Base-by-base conservation (phyloP, 2,329 filamentous ascomycete genomes). In the Trichothecium sympodiale region DNA sequence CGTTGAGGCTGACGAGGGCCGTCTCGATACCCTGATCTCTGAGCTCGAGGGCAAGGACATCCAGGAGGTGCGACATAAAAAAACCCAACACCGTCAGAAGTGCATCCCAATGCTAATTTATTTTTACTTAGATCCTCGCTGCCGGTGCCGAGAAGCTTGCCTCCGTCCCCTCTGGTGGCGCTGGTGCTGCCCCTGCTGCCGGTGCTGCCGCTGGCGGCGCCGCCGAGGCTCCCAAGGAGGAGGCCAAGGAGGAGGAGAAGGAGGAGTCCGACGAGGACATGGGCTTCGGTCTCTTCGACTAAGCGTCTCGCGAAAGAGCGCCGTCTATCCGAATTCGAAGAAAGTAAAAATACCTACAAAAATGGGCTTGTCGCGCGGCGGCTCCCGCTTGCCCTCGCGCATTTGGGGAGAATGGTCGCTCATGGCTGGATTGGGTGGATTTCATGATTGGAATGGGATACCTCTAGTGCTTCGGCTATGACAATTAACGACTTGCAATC, bases 31-130 rank as follows among this genome's bases (percentile, higher is more conserved):
- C 65, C 83, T 98, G 65, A 67, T 98, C 64, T 73, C 77, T 51
- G 91, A 98, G 82, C 83, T 94, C 49, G 59, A 88, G 65, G 86
- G 77, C 80, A 93, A 94, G 74, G 73, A 82, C 71, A 79, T 98
- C 76, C 80, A 88, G 68, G 78, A 93, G 77, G 88, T 94, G 74
- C 58, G 20, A 25, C 79, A 49, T 39, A 17, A 7, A 25, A 17
- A n/a, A 8, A n/a, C 26, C 3, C 4, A 25, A 20, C 28, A 6
- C 20, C 20, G 31, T 15, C 17, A n/a, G n/a, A n/a, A n/a, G n/a
- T n/a, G n/a, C n/a, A n/a, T n/a, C n/a, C n/a, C n/a, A n/a, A n/a
- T 50, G 35, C 51, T 47, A 39, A 35, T 18, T 25, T 29, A 13
- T 31, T 4, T 2, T 17, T 15, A 4, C 32, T 44, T 53, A 96